Evolutionary conservation across 352 stramenopile species (phyloP), one percentile per base, ranked within the genome.

Genomic region (Plasmopara halstedii): DNA sequence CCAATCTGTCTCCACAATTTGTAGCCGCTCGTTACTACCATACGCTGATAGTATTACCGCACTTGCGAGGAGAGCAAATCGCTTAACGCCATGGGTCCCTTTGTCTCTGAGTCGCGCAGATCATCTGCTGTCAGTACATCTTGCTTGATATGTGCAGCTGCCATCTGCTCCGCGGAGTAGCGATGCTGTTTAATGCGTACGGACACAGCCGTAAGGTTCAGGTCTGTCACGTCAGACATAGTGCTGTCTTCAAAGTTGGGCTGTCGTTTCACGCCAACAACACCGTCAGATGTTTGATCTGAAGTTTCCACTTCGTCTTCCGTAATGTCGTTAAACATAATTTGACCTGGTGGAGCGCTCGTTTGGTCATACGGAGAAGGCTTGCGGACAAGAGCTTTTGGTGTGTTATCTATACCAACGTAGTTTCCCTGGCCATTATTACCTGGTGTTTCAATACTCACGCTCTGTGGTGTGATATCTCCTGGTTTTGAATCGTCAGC

Each of bases 311-410:
- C 58, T 22, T 76, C 70, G 36, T 83, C 70, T 51, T 83, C 70
- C 45, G 64, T 64, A 15, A 83, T 83, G 48, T 83, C 62, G 49
- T 83, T 83, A 42, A 83, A 83, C 59, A 70, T 55, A 33, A 73
- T 68, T 35, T 70, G 66, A 25, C 59, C 55, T 18, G 50, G 56
- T 37, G 49, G 36, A 18, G 50, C 42, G 34, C 36, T 56, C 13
- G 34, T 45, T 22, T 61, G 56, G 11, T 57, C 51, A 19, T 58
- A 58, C 20, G 46, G 36, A 18, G 26, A 41, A 22, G 46, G 46
- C 22, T 53, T 58, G 4, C 35, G 47, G 2, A 49, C 44, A 13
- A 58, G 17, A 44, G 31, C 13, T 57, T 68, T 55, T 21, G 67
- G 23, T 11, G 54, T 62, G 44, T 68, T 55, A 13, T 66, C 51